Conservation (phyloP, 2,329 filamentous ascomycete species). For the Ambrosiella beaveri region DNA sequence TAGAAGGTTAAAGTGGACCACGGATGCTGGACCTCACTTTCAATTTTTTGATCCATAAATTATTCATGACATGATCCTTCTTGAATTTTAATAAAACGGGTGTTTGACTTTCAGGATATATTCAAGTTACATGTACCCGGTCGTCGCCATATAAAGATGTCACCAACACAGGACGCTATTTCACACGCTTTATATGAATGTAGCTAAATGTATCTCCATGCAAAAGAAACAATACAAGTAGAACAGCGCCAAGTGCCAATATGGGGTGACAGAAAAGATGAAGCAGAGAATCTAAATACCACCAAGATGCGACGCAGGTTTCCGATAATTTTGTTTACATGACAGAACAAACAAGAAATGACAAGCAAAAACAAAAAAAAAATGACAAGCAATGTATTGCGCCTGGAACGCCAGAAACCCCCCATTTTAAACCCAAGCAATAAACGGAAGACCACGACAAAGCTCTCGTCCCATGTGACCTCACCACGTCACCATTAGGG, state of each 20-base stretch:
- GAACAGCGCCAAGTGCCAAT: not conserved
- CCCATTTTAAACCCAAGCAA: conserved; percentile 14
- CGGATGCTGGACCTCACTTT: not conserved
- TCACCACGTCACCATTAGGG: not conserved
- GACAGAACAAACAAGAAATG: conserved; percentile 11
- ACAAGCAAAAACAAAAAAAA: conserved; percentile 10
- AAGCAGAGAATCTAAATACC: conserved; percentile 11
- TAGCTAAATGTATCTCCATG: not conserved
- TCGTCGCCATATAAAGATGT: not conserved
- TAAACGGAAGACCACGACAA: conserved; percentile 10
- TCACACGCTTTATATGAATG: not conserved
- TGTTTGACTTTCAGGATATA: not conserved
- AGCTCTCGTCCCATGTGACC: conserved; percentile 4
- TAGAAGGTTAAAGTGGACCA: not conserved
- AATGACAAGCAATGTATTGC: conserved; percentile 13
- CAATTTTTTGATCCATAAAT: not conserved
- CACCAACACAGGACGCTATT: not conserved
- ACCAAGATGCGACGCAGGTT: conserved; percentile 10
- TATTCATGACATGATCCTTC: not conserved
- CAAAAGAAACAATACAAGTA: not conserved
- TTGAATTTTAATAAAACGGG: not conserved
- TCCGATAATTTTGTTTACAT: conserved; percentile 12
- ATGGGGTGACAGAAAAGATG: not conserved
- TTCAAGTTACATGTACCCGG: not conserved
- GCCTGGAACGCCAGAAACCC: conserved; percentile 14